phyloP scores from a whole-genome alignment of 257 asterid genomes.

The Nicotiana paniculata region DNA sequence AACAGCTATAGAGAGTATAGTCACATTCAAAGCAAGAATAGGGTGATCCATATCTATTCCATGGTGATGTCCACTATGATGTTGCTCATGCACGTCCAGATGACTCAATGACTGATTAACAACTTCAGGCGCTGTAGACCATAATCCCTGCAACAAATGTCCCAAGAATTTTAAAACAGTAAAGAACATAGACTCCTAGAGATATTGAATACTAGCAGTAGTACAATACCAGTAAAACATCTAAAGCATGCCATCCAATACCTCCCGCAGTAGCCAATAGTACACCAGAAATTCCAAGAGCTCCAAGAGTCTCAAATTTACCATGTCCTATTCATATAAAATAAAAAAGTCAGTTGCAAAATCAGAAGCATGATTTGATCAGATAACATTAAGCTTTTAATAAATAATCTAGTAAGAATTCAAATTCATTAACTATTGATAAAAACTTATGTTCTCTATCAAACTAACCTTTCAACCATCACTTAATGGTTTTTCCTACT shows the following conservation, averaged over 20 bases:
- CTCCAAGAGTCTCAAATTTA: conserved; percentile 94
- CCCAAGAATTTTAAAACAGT: neutral
- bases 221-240: conserved; percentile 49
- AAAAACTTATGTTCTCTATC: neutral
- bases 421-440: neutral
- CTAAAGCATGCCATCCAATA: conserved; percentile 92
- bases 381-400: neutral
- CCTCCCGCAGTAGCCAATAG: conserved; percentile 96
- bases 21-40: conserved; percentile 75
- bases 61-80: conserved; percentile 60
- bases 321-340: conserved; percentile 71
- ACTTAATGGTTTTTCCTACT: neutral
- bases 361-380: conserved; percentile 4
- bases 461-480: neutral
- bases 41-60: conserved; percentile 94
- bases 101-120: conserved; percentile 46
- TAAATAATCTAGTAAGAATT: neutral
- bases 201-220: neutral
- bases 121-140: conserved; percentile 60
- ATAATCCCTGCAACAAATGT: conserved; percentile 48
- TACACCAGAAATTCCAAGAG: conserved; percentile 80
- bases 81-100: conserved; percentile 38
- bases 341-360: conserved; percentile 12
- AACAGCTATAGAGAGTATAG: conserved; percentile 66
- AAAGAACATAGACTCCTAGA: neutral